Conservation (phyloP, 176 grass and related monocot genomes). For the Avena atlantica region DNA sequence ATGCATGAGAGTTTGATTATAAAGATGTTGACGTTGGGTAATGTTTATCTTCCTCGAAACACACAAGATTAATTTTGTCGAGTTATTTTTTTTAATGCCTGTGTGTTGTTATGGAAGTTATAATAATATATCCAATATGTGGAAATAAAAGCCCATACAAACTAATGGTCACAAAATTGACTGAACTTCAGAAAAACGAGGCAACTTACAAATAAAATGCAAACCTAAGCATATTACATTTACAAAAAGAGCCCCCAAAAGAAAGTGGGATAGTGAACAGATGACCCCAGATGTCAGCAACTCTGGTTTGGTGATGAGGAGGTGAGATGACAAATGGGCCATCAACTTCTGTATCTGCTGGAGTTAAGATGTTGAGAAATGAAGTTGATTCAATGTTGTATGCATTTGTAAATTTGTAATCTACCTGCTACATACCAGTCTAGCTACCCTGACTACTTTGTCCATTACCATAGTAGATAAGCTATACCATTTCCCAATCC, state of each 20-base stretch:
- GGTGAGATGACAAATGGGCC: not conserved
- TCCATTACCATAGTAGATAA: constrained; percentile 24
- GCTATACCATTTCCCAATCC: constrained; percentile 15
- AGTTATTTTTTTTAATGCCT: not conserved
- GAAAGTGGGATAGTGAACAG: not conserved
- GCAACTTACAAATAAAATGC: not conserved
- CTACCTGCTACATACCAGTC: not conserved
- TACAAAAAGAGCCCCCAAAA: not conserved
- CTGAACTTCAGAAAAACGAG: not conserved
- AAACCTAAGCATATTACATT: not conserved
- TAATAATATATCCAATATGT: not conserved
- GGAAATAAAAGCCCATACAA: not conserved
- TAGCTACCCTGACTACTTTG: constrained; percentile 10
- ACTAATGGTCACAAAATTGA: not conserved
- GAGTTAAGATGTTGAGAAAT: constrained; percentile 1
- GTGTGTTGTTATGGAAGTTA: not conserved
- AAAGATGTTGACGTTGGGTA: constrained; percentile 16
- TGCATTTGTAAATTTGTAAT: not conserved
- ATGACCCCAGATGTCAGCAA: not conserved
- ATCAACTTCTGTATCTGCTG: not conserved
- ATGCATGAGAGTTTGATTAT: constrained; percentile 3
- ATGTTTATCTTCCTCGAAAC: not conserved
- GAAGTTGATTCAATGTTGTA: constrained; percentile 2
- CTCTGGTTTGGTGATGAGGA: constrained; percentile 5
- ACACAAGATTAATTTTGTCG: not conserved